A percentile compares a stretch with the other conserved stretches of the same genome.
phyloP scores from a whole-genome alignment of 192 early-diverging fungal species.

The Coemansia sp. region DNA sequence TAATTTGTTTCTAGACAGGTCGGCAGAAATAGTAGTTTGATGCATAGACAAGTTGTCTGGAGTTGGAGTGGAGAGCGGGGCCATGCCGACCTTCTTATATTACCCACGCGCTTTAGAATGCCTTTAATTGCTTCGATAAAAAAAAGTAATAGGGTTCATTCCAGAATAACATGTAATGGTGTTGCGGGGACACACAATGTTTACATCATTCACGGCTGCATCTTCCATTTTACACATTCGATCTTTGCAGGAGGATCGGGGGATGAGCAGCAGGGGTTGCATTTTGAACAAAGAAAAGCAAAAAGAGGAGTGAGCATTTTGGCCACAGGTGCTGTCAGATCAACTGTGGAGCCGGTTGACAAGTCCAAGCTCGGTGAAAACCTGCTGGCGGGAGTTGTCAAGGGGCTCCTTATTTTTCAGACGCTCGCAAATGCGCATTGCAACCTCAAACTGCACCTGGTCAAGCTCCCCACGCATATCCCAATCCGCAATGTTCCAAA shows the following conservation, averaged over 20 bases:
- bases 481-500: constrained; percentile 80
- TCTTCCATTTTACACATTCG: neutral
- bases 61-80: neutral
- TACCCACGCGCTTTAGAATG: neutral
- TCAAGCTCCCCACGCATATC: constrained; percentile 79
- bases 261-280: neutral
- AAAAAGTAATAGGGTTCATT: neutral
- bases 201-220: neutral
- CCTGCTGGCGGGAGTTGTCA: constrained; percentile 22
- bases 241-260: constrained; percentile 2
- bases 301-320: neutral
- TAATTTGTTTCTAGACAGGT: neutral
- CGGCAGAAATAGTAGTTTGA: neutral
- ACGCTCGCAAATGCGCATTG: constrained; percentile 67
- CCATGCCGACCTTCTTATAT: neutral
- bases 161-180: neutral
- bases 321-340: neutral
- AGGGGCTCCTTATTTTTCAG: constrained; percentile 35
- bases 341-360: constrained; percentile 25
- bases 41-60: neutral
- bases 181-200: neutral
- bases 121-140: neutral
- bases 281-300: neutral
- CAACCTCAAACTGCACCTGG: constrained; percentile 78
- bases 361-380: constrained; percentile 43